Evolutionary conservation across 352 stramenopile species (phyloP).

Genomic region (Globisporangium uncinulatum): DNA sequence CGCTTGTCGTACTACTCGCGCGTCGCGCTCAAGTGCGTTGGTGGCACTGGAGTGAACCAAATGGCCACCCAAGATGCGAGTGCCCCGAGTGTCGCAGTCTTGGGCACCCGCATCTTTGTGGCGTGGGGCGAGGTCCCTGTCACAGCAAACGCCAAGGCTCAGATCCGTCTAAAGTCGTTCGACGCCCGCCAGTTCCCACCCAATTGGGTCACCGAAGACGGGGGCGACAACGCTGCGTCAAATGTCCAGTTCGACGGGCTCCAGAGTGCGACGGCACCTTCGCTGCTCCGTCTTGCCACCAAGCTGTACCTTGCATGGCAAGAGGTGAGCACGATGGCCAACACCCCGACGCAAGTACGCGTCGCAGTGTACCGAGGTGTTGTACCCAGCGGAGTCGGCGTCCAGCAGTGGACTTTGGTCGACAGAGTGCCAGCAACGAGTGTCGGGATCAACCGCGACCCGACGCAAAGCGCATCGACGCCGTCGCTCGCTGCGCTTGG

Average conservation of each 20-base stretch:
- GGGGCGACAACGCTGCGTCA: conserved; percentile 14
- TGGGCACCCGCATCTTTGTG: conserved; percentile 28
- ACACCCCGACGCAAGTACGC: conserved; percentile 42
- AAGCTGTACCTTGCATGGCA: conserved; percentile 53
- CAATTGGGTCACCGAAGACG: conserved; percentile 38
- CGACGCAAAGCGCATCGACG: conserved; percentile 23
- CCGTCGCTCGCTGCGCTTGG: conserved; percentile 27
- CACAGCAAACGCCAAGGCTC: conserved; percentile 9
- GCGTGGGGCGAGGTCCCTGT: conserved; percentile 42
- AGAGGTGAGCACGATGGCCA: conserved; percentile 23
- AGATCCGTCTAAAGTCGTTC: conserved; percentile 46
- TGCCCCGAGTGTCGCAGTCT: conserved; percentile 17
- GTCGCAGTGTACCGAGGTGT: conserved; percentile 28
- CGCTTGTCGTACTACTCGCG: conserved; percentile 35
- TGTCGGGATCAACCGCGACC: conserved; percentile 42
- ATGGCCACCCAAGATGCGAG: conserved; percentile 24
- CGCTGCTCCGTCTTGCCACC: conserved; percentile 17
- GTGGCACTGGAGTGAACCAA: conserved; percentile 41
- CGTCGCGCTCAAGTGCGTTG: conserved; percentile 37
- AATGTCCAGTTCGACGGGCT: conserved; percentile 39
- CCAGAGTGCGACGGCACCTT: conserved; percentile 29
- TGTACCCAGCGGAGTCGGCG: conserved; percentile 10
- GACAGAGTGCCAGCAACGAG: conserved; percentile 15
- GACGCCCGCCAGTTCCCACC: conserved; percentile 26
- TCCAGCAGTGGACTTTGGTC: conserved; percentile 37